Base-by-base conservation (phyloP, 352 stramenopile genomes). In the Pseudoperonospora humuli region DNA sequence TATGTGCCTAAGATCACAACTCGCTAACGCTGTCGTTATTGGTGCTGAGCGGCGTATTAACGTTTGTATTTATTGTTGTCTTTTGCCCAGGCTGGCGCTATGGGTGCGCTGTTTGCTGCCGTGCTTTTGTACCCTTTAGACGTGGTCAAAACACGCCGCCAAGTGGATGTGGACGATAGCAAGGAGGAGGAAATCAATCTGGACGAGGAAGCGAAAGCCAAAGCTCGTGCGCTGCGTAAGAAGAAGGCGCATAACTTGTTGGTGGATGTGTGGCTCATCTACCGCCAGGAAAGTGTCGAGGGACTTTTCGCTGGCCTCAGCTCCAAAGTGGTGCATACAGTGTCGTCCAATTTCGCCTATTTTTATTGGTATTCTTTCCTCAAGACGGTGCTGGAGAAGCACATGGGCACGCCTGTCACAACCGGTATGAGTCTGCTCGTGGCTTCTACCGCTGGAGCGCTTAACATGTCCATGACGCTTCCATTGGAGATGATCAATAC, bases 401-500 rank as follows among this genome's bases (percentile, higher is more conserved):
- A 66, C 15, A 62, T 60, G 34, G 60, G 45, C 18, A 65, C 59
- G 39, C 47, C 61, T 19, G 67, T 84, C 27, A 70, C 70, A 38
- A 87, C 77, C 9, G 64, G 70, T 15, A 67, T 78, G 47, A 92
- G 84, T 57, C 54, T 94, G 38, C 48, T 86, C 19, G 64, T 90
- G 19, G 82, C 77, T n/a, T 79, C 80, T 21, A 53, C 77, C 4
- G 82, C 82, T 6, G 82, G 82, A 21, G 80, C 76, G n/a, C 62
- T 94, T 32, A 93, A 94, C 57, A 87, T 90, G 72, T 75, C 64
- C 28, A 88, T 94, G 65, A 94, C 82, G 24, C 64, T 94, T 29
- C 82, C 82, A 10, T 55, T 92, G 26, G 82, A 94, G 50, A 86
- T 91, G 64, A 85, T 94, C 57, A 89, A 86, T 47, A 93, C 82